Evolutionary conservation across 2,329 filamentous ascomycete species (phyloP).

Genomic region (Colletotrichum abscissum): DNA sequence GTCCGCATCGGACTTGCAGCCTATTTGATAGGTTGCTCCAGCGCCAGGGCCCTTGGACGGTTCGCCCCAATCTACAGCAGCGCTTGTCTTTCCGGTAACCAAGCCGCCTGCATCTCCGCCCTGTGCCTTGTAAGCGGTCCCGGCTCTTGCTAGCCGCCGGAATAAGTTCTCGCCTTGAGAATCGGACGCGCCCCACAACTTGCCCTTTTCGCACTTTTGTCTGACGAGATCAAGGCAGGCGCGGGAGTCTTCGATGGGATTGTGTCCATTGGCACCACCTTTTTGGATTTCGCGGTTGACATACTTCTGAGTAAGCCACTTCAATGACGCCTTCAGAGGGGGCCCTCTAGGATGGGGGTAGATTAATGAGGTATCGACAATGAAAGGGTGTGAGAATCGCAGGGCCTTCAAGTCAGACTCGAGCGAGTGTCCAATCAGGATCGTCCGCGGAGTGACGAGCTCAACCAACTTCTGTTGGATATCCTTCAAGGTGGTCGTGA

Average conservation of each 20-base stretch:
- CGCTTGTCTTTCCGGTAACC: slow-evolving; percentile 71
- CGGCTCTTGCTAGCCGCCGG: slow-evolving; percentile 77
- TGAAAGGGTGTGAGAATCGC: slow-evolving; percentile 88
- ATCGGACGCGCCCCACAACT: slow-evolving; percentile 84
- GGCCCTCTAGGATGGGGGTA: slow-evolving; percentile 92
- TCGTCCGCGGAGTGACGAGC: slow-evolving; percentile 77
- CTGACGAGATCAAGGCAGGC: slow-evolving; percentile 94
- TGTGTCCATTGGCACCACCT: slow-evolving; percentile 79
- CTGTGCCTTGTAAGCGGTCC: slow-evolving; percentile 71
- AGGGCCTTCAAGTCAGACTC: slow-evolving; percentile 88
- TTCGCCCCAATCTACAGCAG: slow-evolving; percentile 91
- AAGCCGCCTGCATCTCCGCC: slow-evolving; percentile 66
- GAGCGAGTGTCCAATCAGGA: slow-evolving; percentile 84
- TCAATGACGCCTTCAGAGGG: slow-evolving; percentile 89
- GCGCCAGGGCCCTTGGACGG: slow-evolving; percentile 69
- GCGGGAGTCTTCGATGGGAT: slow-evolving; percentile 91
- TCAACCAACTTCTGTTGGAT: slow-evolving; percentile 82
- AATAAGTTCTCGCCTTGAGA: slow-evolving; percentile 89
- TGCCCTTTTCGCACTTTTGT: slow-evolving; percentile 94
- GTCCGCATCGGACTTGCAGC: slow-evolving; percentile 70
- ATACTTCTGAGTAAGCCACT: slow-evolving; percentile 89
- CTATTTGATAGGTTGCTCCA: slow-evolving; percentile 66
- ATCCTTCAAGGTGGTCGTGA: slow-evolving; percentile 86
- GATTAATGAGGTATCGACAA: slow-evolving; percentile 90
- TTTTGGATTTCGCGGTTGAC: slow-evolving; percentile 90